phyloP scores from a whole-genome alignment of 345 rosid genomes.

The Aethionema arabicum region DNA sequence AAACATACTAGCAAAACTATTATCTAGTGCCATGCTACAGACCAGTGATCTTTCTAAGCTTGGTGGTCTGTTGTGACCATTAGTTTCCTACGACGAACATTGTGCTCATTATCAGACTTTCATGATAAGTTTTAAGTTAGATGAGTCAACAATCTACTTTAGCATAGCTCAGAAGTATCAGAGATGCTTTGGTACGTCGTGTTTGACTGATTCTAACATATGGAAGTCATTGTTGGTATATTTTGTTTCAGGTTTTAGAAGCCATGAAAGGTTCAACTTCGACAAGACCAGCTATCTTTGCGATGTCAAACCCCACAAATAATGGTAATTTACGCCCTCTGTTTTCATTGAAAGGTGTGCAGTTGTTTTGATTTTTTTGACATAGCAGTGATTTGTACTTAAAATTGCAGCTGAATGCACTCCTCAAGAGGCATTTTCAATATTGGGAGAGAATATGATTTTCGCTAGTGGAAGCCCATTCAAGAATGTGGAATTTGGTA shows the following conservation, averaged over 20 bases:
- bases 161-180: slow-evolving; percentile 12
- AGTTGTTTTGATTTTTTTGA: slow-evolving; percentile 15
- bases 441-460: slow-evolving; percentile 85
- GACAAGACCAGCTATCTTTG: slow-evolving; percentile 95
- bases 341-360: slow-evolving; percentile 10
- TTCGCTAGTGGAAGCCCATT: slow-evolving; percentile 99
- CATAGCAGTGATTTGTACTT: slow-evolving; percentile 11
- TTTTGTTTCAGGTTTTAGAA: slow-evolving; percentile 72
- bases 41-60: slow-evolving; percentile 12
- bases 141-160: slow-evolving; percentile 9
- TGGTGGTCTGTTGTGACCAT: not conserved
- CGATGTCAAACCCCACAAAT: slow-evolving; percentile 97
- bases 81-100: not conserved
- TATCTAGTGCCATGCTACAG: slow-evolving; percentile 11
- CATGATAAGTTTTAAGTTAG: slow-evolving; percentile 13
- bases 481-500: slow-evolving; percentile 83
- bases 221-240: slow-evolving; percentile 18
- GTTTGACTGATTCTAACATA: slow-evolving; percentile 16
- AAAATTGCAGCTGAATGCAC: slow-evolving; percentile 83
- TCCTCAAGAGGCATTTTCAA: slow-evolving; percentile 86
- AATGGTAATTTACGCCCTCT: slow-evolving; percentile 51
- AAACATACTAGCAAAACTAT: not conserved
- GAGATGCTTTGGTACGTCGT: slow-evolving; percentile 20
- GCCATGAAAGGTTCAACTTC: slow-evolving; percentile 94
- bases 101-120: slow-evolving; percentile 9